phyloP scores from a whole-genome alignment of 768 basidiomycete species.

The Exsudoporus frostii region DNA sequence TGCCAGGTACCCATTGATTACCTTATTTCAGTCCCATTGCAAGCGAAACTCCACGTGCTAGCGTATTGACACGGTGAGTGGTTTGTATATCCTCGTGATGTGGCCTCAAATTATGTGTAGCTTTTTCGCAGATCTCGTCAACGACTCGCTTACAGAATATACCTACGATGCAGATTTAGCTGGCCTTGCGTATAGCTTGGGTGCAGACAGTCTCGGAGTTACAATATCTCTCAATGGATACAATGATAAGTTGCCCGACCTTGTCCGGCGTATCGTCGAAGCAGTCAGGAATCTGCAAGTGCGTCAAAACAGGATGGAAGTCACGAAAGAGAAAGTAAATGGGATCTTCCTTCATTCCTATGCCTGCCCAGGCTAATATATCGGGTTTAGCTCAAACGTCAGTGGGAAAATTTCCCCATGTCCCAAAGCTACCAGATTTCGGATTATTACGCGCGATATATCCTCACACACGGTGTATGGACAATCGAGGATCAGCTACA shows the following conservation, averaged over 20 bases:
- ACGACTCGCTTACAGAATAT: constrained; percentile 86
- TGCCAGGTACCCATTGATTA: not conserved
- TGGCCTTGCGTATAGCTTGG: constrained; percentile 73
- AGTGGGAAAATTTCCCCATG: constrained; percentile 86
- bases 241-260: constrained; percentile 83
- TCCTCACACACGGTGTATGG: constrained; percentile 71
- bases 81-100: not conserved
- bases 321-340: constrained; percentile 80
- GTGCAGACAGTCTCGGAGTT: constrained; percentile 61
- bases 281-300: constrained; percentile 63
- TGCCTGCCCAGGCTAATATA: not conserved
- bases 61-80: constrained; percentile 66
- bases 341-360: constrained; percentile 10
- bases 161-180: constrained; percentile 92
- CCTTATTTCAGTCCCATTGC: constrained; percentile 47
- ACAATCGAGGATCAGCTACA: constrained; percentile 72
- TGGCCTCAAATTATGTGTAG: constrained; percentile 33
- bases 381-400: constrained; percentile 56
- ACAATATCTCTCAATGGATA: constrained; percentile 75
- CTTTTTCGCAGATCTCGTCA: constrained; percentile 80
- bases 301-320: constrained; percentile 65
- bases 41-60: constrained; percentile 60
- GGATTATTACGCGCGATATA: constrained; percentile 69
- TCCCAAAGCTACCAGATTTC: constrained; percentile 79
- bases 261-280: constrained; percentile 69